A percentile compares a stretch with the other conserved stretches of the same genome.
phyloP scores from a whole-genome alignment of 1,284 basidiomycete species.

The Rhizoctonia solani region DNA sequence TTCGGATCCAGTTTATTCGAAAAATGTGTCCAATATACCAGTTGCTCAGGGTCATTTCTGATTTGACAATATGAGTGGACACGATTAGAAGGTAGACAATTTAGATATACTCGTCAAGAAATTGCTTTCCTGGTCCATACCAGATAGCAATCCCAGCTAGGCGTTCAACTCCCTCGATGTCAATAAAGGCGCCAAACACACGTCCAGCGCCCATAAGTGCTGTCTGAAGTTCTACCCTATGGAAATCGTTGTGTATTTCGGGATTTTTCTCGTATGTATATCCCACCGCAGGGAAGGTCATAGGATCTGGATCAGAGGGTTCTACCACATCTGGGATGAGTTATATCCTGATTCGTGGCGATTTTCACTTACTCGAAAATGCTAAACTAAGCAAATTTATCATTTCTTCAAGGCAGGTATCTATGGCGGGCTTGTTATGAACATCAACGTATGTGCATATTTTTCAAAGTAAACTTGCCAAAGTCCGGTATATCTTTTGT shows the following conservation, averaged over 20 bases:
- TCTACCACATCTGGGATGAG: background rate
- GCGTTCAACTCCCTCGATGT: background rate
- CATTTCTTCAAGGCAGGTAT: background rate
- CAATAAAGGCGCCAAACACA: conserved; percentile 9
- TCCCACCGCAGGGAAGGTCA: background rate
- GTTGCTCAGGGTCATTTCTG: background rate
- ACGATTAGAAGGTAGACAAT: background rate
- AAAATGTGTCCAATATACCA: background rate
- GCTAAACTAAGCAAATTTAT: background rate
- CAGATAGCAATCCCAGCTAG: background rate
- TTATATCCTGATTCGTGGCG: background rate
- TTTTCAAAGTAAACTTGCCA: background rate
- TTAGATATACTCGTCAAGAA: background rate
- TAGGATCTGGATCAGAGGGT: conserved; percentile 13
- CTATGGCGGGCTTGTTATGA: background rate
- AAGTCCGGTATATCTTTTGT: conserved; percentile 11
- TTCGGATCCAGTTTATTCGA: background rate
- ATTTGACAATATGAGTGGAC: background rate
- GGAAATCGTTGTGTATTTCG: background rate
- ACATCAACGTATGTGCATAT: background rate
- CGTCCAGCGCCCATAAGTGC: conserved; percentile 16
- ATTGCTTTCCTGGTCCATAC: conserved; percentile 1
- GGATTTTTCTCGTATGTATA: background rate
- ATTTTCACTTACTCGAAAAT: background rate
- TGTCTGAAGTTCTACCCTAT: background rate